Conservation (phyloP, 305 asterid genomes). For the Solanum hybrid region DNA sequence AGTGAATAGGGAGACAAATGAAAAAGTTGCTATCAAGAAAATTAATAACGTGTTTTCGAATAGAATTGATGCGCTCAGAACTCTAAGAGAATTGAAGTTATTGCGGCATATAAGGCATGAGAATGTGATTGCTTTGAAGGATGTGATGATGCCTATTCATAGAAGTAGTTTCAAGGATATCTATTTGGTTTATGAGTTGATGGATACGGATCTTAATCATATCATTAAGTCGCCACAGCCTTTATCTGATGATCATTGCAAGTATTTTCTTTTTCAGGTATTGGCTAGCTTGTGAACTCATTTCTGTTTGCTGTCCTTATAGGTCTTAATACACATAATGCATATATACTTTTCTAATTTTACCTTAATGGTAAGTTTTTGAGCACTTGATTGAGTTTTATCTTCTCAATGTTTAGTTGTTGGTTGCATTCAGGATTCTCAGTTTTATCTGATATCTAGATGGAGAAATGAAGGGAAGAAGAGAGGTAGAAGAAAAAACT, state of each 20-base stretch:
- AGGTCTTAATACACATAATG: background rate
- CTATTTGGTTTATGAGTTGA: constrained; percentile 36
- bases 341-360: background rate
- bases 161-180: constrained; percentile 29
- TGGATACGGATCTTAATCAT: constrained; percentile 41
- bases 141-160: constrained; percentile 31
- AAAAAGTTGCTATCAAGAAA: constrained; percentile 37
- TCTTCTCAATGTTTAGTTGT: background rate
- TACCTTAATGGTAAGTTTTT: background rate
- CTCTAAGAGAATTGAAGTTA: constrained; percentile 36
- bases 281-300: background rate
- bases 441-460: background rate
- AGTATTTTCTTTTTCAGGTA: constrained; percentile 37
- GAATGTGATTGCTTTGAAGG: constrained; percentile 36
- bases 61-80: constrained; percentile 31
- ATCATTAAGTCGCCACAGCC: constrained; percentile 37
- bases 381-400: background rate
- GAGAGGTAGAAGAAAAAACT: background rate
- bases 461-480: background rate
- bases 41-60: constrained; percentile 31
- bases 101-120: constrained; percentile 29
- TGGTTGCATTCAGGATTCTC: background rate
- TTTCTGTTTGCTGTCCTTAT: background rate
- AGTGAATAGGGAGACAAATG: constrained; percentile 26
- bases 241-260: constrained; percentile 34